These are phyloP conservation scores for Venturia oleaginea DNA, from an alignment of 2,329 filamentous ascomycete genomes.

Conservation along the genomic window DNA sequence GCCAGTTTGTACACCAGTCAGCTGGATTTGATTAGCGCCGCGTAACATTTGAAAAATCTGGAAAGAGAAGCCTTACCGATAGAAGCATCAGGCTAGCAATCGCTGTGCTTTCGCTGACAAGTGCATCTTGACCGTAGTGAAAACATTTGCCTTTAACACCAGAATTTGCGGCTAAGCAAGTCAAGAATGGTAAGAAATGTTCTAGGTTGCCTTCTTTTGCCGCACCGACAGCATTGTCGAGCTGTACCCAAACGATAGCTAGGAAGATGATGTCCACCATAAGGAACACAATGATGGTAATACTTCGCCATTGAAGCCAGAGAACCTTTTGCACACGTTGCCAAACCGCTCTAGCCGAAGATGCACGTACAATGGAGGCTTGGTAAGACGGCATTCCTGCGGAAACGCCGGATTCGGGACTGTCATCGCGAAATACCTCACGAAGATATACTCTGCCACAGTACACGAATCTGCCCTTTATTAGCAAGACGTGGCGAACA, in stretches of 20 bases:
- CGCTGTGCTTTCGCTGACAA: constrained; percentile 67
- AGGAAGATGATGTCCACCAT: constrained; percentile 91
- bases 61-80: constrained; percentile 48
- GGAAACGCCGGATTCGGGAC: constrained; percentile 52
- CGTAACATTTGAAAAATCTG: constrained; percentile 9
- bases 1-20: constrained; percentile 78
- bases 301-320: constrained; percentile 88
- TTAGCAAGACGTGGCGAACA: constrained; percentile 4
- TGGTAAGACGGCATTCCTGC: constrained; percentile 65
- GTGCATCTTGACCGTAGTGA: constrained; percentile 47
- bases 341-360: constrained; percentile 80
- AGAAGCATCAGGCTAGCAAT: constrained; percentile 75
- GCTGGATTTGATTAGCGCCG: constrained; percentile 16
- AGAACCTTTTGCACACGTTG: constrained; percentile 78
- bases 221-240: constrained; percentile 60
- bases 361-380: constrained; percentile 63
- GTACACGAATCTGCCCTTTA: constrained; percentile 48
- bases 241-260: constrained; percentile 78
- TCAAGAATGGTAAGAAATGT: constrained; percentile 56
- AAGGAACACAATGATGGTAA: constrained; percentile 82
- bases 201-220: constrained; percentile 45
- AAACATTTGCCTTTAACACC: constrained; percentile 61
- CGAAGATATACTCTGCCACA: constrained; percentile 92
- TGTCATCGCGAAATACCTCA: constrained; percentile 63
- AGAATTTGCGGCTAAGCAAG: constrained; percentile 50